These are phyloP conservation scores for Aspergillus olivimuriae DNA, from an alignment of 495 filamentous ascomycete species.

Conservation along the genomic window DNA sequence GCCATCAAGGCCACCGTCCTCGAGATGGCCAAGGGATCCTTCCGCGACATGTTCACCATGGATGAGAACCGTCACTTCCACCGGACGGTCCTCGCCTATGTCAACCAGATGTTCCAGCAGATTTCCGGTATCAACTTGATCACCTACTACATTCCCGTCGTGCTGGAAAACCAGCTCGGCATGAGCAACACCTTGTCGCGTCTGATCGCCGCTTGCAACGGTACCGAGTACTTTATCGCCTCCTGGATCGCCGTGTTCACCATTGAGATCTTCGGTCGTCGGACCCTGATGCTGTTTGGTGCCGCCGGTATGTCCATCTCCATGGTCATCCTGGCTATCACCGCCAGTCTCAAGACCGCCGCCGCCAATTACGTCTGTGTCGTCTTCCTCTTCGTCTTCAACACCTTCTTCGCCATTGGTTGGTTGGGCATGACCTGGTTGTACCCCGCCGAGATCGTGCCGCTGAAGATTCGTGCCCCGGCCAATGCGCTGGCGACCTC, in stretches of 20 bases:
- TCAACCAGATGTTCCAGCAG: slow-evolving; percentile 77
- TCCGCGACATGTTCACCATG: slow-evolving; percentile 66
- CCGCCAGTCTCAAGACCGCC: slow-evolving; percentile 22
- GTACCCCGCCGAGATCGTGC: slow-evolving; percentile 68
- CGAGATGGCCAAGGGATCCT: slow-evolving; percentile 61
- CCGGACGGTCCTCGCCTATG: slow-evolving; percentile 61
- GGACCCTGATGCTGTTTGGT: slow-evolving; percentile 66
- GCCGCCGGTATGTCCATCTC: slow-evolving; percentile 60
- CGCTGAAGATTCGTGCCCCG: slow-evolving; percentile 64
- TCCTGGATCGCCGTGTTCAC: slow-evolving; percentile 67
- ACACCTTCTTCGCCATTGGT: slow-evolving; percentile 70
- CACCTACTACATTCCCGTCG: slow-evolving; percentile 65
- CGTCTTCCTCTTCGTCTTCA: slow-evolving; percentile 67
- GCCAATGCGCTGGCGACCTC: slow-evolving; percentile 66
- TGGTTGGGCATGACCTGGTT: slow-evolving; percentile 77
- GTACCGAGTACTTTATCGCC: slow-evolving; percentile 69
- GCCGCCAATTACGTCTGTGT: slow-evolving; percentile 43
- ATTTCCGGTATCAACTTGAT: slow-evolving; percentile 71
- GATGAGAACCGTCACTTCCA: slow-evolving; percentile 69
- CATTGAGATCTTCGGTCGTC: slow-evolving; percentile 62
- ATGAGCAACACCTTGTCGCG: slow-evolving; percentile 52
- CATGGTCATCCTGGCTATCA: slow-evolving; percentile 61
- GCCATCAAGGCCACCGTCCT: slow-evolving; percentile 72
- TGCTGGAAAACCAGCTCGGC: slow-evolving; percentile 52
- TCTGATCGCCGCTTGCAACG: slow-evolving; percentile 65